Base-by-base conservation (phyloP, 1,139 yeast species). In the Candida anutae region DNA sequence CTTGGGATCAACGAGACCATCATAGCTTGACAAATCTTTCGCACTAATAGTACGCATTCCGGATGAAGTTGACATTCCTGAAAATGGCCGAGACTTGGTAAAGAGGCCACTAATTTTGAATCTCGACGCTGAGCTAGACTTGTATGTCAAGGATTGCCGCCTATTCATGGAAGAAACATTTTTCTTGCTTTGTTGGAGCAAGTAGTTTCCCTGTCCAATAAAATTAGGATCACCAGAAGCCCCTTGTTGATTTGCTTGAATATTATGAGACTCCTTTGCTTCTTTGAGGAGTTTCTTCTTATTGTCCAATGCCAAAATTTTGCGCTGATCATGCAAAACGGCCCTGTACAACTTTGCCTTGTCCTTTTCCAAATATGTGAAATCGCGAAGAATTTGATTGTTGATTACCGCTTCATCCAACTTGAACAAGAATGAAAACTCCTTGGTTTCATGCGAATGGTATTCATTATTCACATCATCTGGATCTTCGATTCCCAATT, bases 21-120 rank as follows among this genome's bases (percentile, higher is more conserved):
- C 60, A 6, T 74, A 55, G 27, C 60, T 67, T 1, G 95, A 94
- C 25, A 87, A 58, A 26, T 79, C 84, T 27, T 50, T 50, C 1
- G 73, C 63, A 13, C 63, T 49, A 4, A 77, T 64, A 2, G 71
- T 51, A 32, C 72, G 66, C 29, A 78, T 87, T 3, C 31, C 28
- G 3, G 74, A 58, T 11, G 37, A 31, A 23, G 37, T 39, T 5
- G 42, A 28, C 11, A 43, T 41, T 4, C 48, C 47, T 6, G 58
- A 50, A 36, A 61, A 62, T 16, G 66, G 60, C 23, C 67, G 48
- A 5, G 64, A 38, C 30, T 63, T 64, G 27, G 51, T 49, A 50
- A 63, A 53, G 26, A 66, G 43, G 2, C 73, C 71, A 36, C 66
- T 55, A 5, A 65, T 58, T 36, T 64, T 65, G 41, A 65, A 65